These are phyloP conservation scores for Cyclostephanos tholiformis DNA, from an alignment of 108 stramenopile genomes.

Conservation along the genomic window DNA sequence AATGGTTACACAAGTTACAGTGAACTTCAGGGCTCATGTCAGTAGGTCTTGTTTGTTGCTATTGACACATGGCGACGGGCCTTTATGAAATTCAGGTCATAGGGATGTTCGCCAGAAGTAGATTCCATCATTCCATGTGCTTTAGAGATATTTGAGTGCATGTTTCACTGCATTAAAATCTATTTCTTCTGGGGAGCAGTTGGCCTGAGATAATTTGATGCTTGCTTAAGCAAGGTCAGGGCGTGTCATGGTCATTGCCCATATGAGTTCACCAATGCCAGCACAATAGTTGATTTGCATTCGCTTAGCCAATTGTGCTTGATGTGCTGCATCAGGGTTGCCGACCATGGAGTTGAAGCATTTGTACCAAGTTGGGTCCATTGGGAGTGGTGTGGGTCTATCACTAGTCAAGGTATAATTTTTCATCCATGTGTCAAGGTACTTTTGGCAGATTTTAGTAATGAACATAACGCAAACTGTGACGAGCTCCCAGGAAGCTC, in stretches of 20 bases:
- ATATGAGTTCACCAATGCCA: not conserved
- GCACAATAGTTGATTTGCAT: not conserved
- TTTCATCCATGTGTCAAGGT: too few species aligned
- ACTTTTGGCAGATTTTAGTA: too few species aligned
- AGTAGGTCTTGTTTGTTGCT: constrained; percentile 6
- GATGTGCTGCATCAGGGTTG: not conserved
- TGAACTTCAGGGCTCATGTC: too few species aligned
- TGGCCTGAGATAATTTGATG: not conserved
- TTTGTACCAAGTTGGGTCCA: too few species aligned
- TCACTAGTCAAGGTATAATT: too few species aligned
- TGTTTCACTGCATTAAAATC: not conserved
- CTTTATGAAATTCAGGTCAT: constrained; percentile 7
- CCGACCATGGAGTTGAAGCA: not conserved
- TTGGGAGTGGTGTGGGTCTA: too few species aligned
- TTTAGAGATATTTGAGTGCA: not conserved
- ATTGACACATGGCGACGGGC: not conserved
- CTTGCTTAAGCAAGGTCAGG: constrained; percentile 1
- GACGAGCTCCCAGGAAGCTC: too few species aligned
- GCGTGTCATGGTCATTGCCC: not conserved
- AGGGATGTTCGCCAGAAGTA: constrained; percentile 30
- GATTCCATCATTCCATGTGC: constrained; percentile 13
- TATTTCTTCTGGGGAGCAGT: not conserved
- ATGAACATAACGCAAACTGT: too few species aligned
- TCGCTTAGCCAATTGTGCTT: not conserved
- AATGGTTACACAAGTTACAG: too few species aligned